Evolutionary conservation across 2,329 filamentous ascomycete species (phyloP).

Genomic region (Fusarium beomiforme): DNA sequence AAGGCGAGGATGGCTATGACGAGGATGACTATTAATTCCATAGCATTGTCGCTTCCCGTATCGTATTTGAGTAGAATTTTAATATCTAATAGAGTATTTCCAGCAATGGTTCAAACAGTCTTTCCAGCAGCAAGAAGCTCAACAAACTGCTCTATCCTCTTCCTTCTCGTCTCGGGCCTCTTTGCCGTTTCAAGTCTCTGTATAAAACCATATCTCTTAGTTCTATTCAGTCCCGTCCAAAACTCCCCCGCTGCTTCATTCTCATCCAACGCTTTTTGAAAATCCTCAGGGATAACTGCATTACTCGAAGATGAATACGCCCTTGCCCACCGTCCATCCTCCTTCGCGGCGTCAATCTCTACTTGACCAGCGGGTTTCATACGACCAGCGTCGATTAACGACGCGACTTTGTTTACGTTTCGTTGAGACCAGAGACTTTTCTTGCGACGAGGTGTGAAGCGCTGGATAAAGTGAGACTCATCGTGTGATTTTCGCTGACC

Average conservation of each 20-base stretch:
- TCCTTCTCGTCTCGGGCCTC: conserved; percentile 47
- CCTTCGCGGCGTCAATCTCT: conserved; percentile 64
- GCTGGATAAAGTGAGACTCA: conserved; percentile 60
- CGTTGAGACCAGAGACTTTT: conserved; percentile 68
- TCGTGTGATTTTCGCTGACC: conserved; percentile 60
- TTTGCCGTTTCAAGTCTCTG: conserved; percentile 56
- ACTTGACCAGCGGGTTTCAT: conserved; percentile 60
- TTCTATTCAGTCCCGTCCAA: conserved; percentile 56
- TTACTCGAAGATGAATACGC: conserved; percentile 63
- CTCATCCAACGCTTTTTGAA: conserved; percentile 54
- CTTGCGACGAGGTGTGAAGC: conserved; percentile 66
- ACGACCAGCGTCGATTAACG: conserved; percentile 55
- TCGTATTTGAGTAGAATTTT: neutral
- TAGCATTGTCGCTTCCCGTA: neutral
- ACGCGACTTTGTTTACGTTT: conserved; percentile 63
- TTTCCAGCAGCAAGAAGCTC: conserved; percentile 47
- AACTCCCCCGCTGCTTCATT: conserved; percentile 49
- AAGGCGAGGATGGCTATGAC: conserved; percentile 33
- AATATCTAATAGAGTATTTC: conserved; percentile 7
- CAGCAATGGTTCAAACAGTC: conserved; percentile 40
- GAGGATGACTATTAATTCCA: conserved; percentile 25
- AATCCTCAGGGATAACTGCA: conserved; percentile 60
- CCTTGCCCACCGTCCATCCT: conserved; percentile 66
- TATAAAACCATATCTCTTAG: conserved; percentile 58
- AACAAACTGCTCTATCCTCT: conserved; percentile 55